Evolutionary conservation across 352 stramenopile species (phyloP).

Genomic region (Globisporangium middletonii): DNA sequence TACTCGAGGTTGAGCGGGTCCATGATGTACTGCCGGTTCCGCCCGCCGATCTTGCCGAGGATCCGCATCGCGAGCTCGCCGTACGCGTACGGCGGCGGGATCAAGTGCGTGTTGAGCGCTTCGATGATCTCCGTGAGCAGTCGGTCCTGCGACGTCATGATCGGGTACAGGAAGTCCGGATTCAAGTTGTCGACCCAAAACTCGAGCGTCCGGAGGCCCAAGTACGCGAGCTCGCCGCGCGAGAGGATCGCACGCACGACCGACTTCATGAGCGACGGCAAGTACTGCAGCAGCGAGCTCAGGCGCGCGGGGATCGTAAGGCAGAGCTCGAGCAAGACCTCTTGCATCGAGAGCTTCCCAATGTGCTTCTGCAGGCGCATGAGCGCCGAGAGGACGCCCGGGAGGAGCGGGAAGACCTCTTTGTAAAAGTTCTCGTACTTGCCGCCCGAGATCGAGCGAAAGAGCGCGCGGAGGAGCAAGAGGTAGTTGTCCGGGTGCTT

Average conservation of each 20-base stretch:
- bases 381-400: conserved; percentile 90
- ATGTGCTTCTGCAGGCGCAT: conserved; percentile 92
- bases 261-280: conserved; percentile 94
- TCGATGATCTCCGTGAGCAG: conserved; percentile 94
- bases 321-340: conserved; percentile 94
- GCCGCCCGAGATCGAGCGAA: conserved; percentile 94
- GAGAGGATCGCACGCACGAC: conserved; percentile 93
- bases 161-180: conserved; percentile 94
- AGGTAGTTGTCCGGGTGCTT: conserved; percentile 94
- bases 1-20: conserved; percentile 68
- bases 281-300: conserved; percentile 95
- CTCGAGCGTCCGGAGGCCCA: conserved; percentile 94
- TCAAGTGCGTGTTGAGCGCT: conserved; percentile 93
- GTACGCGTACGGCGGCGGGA: conserved; percentile 96
- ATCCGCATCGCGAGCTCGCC: conserved; percentile 94
- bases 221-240: conserved; percentile 92
- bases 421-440: conserved; percentile 99
- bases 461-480: conserved; percentile 91
- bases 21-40: conserved; percentile 88
- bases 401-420: conserved; percentile 93
- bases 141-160: conserved; percentile 88
- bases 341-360: conserved; percentile 76
- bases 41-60: conserved; percentile 96
- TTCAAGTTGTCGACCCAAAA: conserved; percentile 99
- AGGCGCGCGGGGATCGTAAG: conserved; percentile 95